Conservation (phyloP, 768 basidiomycete species). For the Termitomyces sp. region DNA sequence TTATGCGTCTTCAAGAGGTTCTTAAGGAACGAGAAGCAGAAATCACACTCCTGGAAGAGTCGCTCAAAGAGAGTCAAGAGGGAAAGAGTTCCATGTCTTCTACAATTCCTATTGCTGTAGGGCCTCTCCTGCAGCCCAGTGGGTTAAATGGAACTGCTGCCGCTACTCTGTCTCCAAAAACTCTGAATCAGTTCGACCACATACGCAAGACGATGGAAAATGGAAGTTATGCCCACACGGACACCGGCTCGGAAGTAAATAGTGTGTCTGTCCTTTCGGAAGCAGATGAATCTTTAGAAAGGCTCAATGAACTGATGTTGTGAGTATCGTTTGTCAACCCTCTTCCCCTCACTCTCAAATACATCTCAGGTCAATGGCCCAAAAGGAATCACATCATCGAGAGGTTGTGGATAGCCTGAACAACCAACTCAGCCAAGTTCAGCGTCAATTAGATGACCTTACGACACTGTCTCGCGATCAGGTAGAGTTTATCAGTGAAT, state of each 20-base stretch:
- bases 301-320: slow-evolving; percentile 92
- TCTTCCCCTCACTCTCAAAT: slow-evolving; percentile 9
- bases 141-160: slow-evolving; percentile 24
- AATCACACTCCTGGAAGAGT: slow-evolving; percentile 70
- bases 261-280: slow-evolving; percentile 42
- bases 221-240: slow-evolving; percentile 33
- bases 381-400: slow-evolving; percentile 89
- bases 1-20: slow-evolving; percentile 92
- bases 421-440: slow-evolving; percentile 61
- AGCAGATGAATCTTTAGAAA: slow-evolving; percentile 68
- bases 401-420: slow-evolving; percentile 76
- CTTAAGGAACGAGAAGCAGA: slow-evolving; percentile 91
- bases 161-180: slow-evolving; percentile 62
- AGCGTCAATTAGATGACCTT: slow-evolving; percentile 80
- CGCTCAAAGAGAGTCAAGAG: slow-evolving; percentile 36
- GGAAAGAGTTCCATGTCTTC: slow-evolving; percentile 19
- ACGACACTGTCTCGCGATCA: slow-evolving; percentile 81
- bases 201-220: slow-evolving; percentile 68
- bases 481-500: slow-evolving; percentile 36
- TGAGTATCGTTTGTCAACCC: slow-evolving; percentile 35
- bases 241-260: slow-evolving; percentile 34
- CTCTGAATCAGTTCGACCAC: slow-evolving; percentile 69
- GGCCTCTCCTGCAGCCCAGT: slow-evolving; percentile 18
- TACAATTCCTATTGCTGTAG: slow-evolving; percentile 10
- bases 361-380: slow-evolving; percentile 83